Evolutionary conservation across 768 basidiomycete genomes (phyloP), one percentile per base, ranked within the genome.

Genomic region (Auricularia sp.): DNA sequence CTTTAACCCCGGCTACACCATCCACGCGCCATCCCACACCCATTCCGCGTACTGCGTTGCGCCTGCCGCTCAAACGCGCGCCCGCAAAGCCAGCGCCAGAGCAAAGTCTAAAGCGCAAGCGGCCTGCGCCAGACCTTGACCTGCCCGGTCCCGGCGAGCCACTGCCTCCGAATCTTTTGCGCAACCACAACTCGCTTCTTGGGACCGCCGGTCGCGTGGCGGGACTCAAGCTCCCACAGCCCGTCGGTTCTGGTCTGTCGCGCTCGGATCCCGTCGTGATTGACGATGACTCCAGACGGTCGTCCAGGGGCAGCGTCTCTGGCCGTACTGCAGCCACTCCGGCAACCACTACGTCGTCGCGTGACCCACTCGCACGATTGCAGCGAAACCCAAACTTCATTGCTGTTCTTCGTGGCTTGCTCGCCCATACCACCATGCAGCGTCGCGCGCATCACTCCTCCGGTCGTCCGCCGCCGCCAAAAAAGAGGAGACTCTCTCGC

Each of bases 121-220:
- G 47, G 5, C 47, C 56, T 33, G 56, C 56, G 14, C 21, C 47
- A 51, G 47, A 51, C 47, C 47, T 51, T 29, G 66, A 77, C 24
- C 74, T 91, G 1, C 89, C 89, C 0, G 83, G 84, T 68, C 83
- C 86, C 29, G 78, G 82, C 61, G 81, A 78, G 51, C 86, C 85
- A 1, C 75, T 79, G 16, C 90, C 89, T 18, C 75, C 82, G 7
- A 84, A 90, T 72, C 88, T 90, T 65, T 75, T 92, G 62, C 86
- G 90, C 36, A 90, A 82, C 68, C 89, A 91, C 72, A 78, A 84
- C 39, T 85, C 86, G 0, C 77, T 92, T 2, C 79, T 92, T 7
- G 90, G 90, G 8, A 79, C 81, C 18, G 90, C 90, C 11, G 90
- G 90, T 42, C 75, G 88, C 51, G 83, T 92, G 21, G 84, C 82